Evolutionary conservation across 208 protist genomes (phyloP).

Genomic region (Trichomonas vaginalis): DNA sequence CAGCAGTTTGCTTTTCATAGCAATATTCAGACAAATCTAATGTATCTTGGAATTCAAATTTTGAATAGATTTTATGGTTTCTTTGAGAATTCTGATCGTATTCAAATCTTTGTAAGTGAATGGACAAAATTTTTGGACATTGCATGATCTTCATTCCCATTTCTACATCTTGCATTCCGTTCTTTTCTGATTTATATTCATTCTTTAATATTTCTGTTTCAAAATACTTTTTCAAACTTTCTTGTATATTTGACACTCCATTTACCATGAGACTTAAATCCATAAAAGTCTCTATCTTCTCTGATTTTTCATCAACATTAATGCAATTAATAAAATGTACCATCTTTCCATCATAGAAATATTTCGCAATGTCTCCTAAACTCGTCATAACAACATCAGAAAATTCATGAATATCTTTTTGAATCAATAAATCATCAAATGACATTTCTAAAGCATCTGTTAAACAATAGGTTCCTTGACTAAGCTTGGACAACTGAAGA

Average conservation of each 20-base stretch:
- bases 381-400: slow-evolving; percentile 50
- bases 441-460: not conserved
- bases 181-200: not conserved
- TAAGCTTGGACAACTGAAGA: not conserved
- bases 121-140: slow-evolving; percentile 55
- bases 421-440: not conserved
- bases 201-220: not conserved
- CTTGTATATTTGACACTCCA: slow-evolving; percentile 31
- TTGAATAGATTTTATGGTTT: slow-evolving; percentile 44
- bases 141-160: slow-evolving; percentile 50
- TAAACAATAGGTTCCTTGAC: not conserved
- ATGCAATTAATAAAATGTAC: slow-evolving; percentile 55
- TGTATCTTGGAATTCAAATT: not conserved
- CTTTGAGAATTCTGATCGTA: slow-evolving; percentile 53
- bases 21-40: not conserved
- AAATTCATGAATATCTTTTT: slow-evolving; percentile 49
- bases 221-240: slow-evolving; percentile 20
- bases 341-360: slow-evolving; percentile 24
- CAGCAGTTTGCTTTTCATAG: not conserved
- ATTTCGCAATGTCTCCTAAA: slow-evolving; percentile 2
- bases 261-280: slow-evolving; percentile 58
- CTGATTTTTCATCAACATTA: slow-evolving; percentile 56
- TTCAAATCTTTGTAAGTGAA: slow-evolving; percentile 66
- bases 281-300: slow-evolving; percentile 43
- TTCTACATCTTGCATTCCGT: slow-evolving; percentile 45